A percentile compares a stretch with the other conserved stretches of the same genome.
Evolutionary conservation across 75 land plant genomes (phyloP).

Genomic region (Selaginella moellendorffii): DNA sequence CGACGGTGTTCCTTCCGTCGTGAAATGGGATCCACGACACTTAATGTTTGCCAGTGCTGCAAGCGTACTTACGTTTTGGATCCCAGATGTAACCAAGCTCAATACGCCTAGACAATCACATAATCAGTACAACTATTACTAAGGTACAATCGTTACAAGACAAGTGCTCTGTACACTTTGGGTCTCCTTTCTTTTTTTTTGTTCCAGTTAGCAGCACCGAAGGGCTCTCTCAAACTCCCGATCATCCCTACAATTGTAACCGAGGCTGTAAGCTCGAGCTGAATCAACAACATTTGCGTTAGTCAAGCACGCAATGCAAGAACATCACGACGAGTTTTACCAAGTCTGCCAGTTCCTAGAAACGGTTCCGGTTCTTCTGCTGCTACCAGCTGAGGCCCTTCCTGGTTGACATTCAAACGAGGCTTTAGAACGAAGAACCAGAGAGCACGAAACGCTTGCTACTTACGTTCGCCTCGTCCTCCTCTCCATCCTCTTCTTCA

Average conservation of each 20-base stretch:
- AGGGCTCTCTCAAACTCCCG: slow-evolving; percentile 70
- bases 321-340: slow-evolving; percentile 28
- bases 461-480: slow-evolving; percentile 25
- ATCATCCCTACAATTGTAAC: slow-evolving; percentile 82
- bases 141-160: no score
- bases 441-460: not conserved
- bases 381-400: slow-evolving; percentile 18
- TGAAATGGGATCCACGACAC: slow-evolving; percentile 11
- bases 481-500: slow-evolving; percentile 44
- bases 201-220: slow-evolving; percentile 30
- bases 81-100: not conserved
- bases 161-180: no score
- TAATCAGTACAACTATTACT: no score
- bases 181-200: no score
- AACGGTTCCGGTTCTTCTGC: slow-evolving; percentile 84
- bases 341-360: slow-evolving; percentile 91
- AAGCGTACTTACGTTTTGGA: not conserved
- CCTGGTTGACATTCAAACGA: not conserved
- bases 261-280: slow-evolving; percentile 82
- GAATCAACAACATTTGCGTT: slow-evolving; percentile 3
- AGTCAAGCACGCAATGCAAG: not conserved
- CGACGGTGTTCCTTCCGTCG: not conserved
- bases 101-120: no score
- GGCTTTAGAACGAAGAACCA: not conserved
- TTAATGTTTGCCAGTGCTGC: slow-evolving; percentile 7